Base-by-base conservation (phyloP, 1,139 yeast genomes). In the Hansenula lynferdii region DNA sequence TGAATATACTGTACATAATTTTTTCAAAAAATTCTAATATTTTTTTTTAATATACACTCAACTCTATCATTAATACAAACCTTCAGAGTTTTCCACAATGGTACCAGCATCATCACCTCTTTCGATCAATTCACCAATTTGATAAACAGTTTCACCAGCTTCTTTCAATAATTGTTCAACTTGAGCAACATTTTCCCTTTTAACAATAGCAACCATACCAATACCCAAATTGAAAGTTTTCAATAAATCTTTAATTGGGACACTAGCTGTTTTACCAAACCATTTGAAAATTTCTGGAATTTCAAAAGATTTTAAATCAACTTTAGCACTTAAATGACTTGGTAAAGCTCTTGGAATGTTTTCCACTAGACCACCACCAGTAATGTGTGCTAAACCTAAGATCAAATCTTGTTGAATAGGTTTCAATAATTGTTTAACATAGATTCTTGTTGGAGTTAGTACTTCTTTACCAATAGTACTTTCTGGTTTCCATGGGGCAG, bases 281-380 rank as follows among this genome's bases (percentile, higher is more conserved):
- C 97, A 94, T 62, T 80, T 81, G 77, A 94, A 92, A 33, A 92
- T 87, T 31, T 72, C 80, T 21, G 96, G 95, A 30, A 92, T 82
- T 49, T 78, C 75, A 96, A 97, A 90, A 10, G 77, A 65, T 39
- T 67, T 67, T 58, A 85, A 79, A 60, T 92, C 96, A 38, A 94
- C 77, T 50, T 69, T 71, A 15, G 97, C 98, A 56, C 82, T 81
- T 48, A 92, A 69, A 52, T 78, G 65, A 45, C 77, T 67, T 45
- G 98, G 98, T 47, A 94, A 70, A 21, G 96, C 94, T 60, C 99
- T 80, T 40, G 99, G 99, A 42, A 92, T 80, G 62, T 94, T 94
- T 64, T 94, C 99, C 27, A 92, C 83, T 37, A 94, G 72, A 42
- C 99, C 99, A 57, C 99, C 99, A 44, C 99, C 99, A 19, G 99